phyloP scores from a whole-genome alignment of 2,329 filamentous ascomycete genomes.

The Microcera coccophila region DNA sequence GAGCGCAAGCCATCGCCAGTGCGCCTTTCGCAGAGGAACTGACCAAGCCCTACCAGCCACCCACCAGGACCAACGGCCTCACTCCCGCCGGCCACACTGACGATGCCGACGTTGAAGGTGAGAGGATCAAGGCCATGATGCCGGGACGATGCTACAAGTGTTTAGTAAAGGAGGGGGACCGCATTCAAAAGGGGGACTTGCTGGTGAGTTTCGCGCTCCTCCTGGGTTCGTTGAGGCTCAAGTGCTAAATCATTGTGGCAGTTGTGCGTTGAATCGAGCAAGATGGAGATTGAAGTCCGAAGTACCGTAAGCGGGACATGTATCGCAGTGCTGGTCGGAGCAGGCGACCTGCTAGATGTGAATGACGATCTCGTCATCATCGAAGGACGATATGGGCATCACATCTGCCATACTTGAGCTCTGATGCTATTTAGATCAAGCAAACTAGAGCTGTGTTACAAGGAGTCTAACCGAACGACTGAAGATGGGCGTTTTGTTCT shows the following conservation, averaged over 20 bases:
- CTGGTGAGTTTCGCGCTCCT: constrained; percentile 21
- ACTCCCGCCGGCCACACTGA: not conserved
- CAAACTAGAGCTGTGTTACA: no score
- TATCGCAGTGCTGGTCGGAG: constrained; percentile 21
- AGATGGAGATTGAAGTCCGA: constrained; percentile 37
- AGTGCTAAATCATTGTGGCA: constrained; percentile 8
- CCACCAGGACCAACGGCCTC: not conserved
- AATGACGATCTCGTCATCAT: constrained; percentile 28
- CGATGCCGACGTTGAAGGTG: constrained; percentile 13
- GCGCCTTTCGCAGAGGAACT: constrained; percentile 30
- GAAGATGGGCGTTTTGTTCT: no score
- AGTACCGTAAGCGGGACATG: constrained; percentile 27
- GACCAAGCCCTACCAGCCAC: constrained; percentile 22
- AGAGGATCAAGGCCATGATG: constrained; percentile 30
- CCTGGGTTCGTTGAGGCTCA: not conserved
- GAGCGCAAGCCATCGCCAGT: constrained; percentile 24
- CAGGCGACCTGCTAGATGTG: constrained; percentile 29
- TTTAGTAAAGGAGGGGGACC: constrained; percentile 22
- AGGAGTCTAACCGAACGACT: no score
- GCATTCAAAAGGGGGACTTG: constrained; percentile 27
- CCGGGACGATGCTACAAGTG: constrained; percentile 35
- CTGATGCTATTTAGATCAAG: no score
- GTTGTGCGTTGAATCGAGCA: constrained; percentile 35
- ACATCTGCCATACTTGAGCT: no score
- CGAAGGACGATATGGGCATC: constrained; percentile 6